These are phyloP conservation scores for Acidiella bohemica DNA, from an alignment of 495 filamentous ascomycete genomes.

Conservation along the genomic window DNA sequence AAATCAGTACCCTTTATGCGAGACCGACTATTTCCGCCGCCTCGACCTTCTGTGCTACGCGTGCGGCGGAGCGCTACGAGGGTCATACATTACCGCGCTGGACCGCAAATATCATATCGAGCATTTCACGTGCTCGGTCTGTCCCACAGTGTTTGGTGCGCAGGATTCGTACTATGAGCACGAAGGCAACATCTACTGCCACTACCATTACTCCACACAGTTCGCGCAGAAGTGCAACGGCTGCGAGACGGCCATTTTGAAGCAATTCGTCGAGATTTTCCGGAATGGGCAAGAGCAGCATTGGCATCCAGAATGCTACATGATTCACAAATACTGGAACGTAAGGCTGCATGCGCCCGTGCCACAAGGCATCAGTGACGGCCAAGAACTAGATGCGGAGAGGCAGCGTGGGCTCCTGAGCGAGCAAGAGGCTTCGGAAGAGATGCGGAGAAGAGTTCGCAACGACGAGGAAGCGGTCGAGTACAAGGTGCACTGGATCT, in stretches of 20 bases:
- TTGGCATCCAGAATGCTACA: slow-evolving; percentile 99
- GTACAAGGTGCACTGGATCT: slow-evolving; percentile 93
- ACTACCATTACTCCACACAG: slow-evolving; percentile 96
- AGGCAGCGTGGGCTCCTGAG: slow-evolving; percentile 34
- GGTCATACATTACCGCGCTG: slow-evolving; percentile 95
- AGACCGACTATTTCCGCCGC: slow-evolving; percentile 93
- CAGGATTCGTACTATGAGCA: slow-evolving; percentile 99
- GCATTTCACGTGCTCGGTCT: slow-evolving; percentile 97
- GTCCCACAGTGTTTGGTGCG: slow-evolving; percentile 92
- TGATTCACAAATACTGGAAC: slow-evolving; percentile 99
- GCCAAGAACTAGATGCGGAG: slow-evolving; percentile 54
- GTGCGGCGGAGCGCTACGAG: slow-evolving; percentile 85
- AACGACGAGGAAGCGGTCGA: slow-evolving; percentile 90
- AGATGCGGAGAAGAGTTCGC: slow-evolving; percentile 60
- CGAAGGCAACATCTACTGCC: slow-evolving; percentile 90
- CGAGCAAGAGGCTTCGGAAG: slow-evolving; percentile 53
- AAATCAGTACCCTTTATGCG: slow-evolving; percentile 87
- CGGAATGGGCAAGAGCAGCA: slow-evolving; percentile 96
- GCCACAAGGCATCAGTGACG: slow-evolving; percentile 36
- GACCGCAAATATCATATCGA: slow-evolving; percentile 98
- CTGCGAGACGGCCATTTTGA: slow-evolving; percentile 94
- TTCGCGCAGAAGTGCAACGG: slow-evolving; percentile 95
- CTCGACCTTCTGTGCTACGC: slow-evolving; percentile 81
- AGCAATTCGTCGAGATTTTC: slow-evolving; percentile 98
- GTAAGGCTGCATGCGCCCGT: slow-evolving; percentile 61